Base-by-base conservation (phyloP, 805 yeast genomes). In the Starmerella tilneyi region DNA sequence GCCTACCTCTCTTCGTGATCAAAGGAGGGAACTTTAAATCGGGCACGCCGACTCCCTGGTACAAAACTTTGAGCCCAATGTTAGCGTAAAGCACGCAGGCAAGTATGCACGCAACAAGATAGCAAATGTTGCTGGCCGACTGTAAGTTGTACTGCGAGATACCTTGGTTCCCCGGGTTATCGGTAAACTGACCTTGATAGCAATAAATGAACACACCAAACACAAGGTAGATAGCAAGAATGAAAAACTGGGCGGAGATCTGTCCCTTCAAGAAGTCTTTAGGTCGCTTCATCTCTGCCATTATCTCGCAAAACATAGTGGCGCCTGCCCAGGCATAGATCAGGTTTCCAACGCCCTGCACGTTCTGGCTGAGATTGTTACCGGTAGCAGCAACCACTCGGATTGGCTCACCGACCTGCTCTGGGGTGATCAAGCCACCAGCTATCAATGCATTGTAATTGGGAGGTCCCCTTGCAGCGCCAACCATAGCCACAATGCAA, bases 241-340 rank as follows among this genome's bases (percentile, higher is more conserved):
- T 70, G 33, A 70, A 56, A 5, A 53, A 15, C 52, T 71, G 72
- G 21, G 74, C 73, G 33, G 59, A 49, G 17, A 63, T 48, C 67
- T 70, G 64, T 36, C 73, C 73, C 56, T 70, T 68, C 67, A 71
- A 63, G 59, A 71, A 71, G 46, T 71, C 75, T 63, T 59, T 59
- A 8, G 75, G 75, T 40, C 69, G 62, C 45, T 58, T 62, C 72
- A 71, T 66, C 55, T 71, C 75, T 9, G 75, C 68, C 60, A 72
- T 61, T 40, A 71, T 63, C 53, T 71, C 73, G 16, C 69, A 64
- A 58, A 70, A 71, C 39, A 70, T 66, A 49, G 71, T 63, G 15
- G 75, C 71, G 49, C 75, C 76, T 31, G 74, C 75, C 62, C 69
- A 71, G 3, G 73, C 67, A 55, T 66, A 71, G 16, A 72, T 71